A percentile compares a stretch with the other conserved stretches of the same genome.
Evolutionary conservation across 495 filamentous ascomycete genomes (phyloP).

Genomic region (Aspergillus campestris): DNA sequence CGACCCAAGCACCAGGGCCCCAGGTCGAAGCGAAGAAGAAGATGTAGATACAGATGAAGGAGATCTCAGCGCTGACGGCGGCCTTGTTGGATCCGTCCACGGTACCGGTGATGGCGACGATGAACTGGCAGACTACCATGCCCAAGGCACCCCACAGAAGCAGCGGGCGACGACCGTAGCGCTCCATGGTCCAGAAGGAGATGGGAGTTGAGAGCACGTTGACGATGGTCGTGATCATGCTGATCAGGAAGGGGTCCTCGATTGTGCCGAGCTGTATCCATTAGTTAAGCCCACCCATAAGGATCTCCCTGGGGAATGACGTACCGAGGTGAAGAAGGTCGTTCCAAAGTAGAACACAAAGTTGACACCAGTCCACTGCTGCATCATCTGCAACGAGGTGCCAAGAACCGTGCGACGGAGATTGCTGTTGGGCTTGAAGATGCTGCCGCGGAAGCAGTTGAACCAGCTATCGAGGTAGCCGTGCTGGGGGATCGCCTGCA

Average conservation of each 20-base stretch:
- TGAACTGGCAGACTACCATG: slow-evolving; percentile 81
- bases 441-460: slow-evolving; percentile 59
- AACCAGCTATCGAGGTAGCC: slow-evolving; percentile 53
- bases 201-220: slow-evolving; percentile 76
- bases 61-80: slow-evolving; percentile 60
- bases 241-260: slow-evolving; percentile 67
- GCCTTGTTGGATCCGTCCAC: slow-evolving; percentile 41
- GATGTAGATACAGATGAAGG: slow-evolving; percentile 69
- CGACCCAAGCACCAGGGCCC: slow-evolving; percentile 69
- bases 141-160: slow-evolving; percentile 70
- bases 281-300: background rate
- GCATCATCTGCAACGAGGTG: slow-evolving; percentile 71
- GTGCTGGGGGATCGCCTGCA: slow-evolving; percentile 47
- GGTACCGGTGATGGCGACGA: slow-evolving; percentile 69
- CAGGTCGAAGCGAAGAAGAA: slow-evolving; percentile 72
- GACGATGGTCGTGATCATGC: slow-evolving; percentile 73
- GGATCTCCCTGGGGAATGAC: background rate
- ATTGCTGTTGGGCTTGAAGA: slow-evolving; percentile 53
- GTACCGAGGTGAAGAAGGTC: slow-evolving; percentile 57
- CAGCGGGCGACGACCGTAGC: slow-evolving; percentile 71
- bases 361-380: slow-evolving; percentile 82
- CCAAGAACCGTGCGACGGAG: slow-evolving; percentile 69
- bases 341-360: slow-evolving; percentile 91
- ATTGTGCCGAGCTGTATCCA: slow-evolving; percentile 52
- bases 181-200: slow-evolving; percentile 78